These are phyloP conservation scores for Monilinia fructigena DNA, from an alignment of 2,329 filamentous ascomycete genomes.

Conservation along the genomic window DNA sequence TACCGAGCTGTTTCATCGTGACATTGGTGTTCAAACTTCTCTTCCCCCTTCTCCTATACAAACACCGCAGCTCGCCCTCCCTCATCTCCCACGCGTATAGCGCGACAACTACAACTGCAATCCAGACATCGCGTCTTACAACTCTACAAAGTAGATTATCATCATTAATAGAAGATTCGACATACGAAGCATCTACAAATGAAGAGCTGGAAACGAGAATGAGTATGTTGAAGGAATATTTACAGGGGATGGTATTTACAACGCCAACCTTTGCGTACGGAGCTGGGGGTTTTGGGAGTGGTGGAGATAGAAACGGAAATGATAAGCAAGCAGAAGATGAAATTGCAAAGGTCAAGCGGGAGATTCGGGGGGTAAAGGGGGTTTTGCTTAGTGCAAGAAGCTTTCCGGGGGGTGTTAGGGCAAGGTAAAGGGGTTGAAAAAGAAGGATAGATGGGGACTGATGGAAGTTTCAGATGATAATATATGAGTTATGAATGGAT, in stretches of 20 bases:
- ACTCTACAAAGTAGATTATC: conserved; percentile 52
- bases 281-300: conserved; percentile 35
- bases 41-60: conserved; percentile 40
- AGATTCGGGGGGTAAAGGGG: conserved; percentile 77
- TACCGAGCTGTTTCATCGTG: conserved; percentile 77
- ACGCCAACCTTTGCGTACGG: conserved; percentile 40
- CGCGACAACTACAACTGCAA: conserved; percentile 32
- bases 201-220: conserved; percentile 39
- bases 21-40: conserved; percentile 76
- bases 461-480: conserved; percentile 26
- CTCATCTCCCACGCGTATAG: conserved; percentile 30
- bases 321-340: conserved; percentile 62
- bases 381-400: conserved; percentile 71
- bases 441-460: conserved; percentile 12
- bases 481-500: conserved; percentile 17
- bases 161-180: conserved; percentile 48
- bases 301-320: conserved; percentile 33
- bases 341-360: conserved; percentile 69
- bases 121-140: conserved; percentile 44
- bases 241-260: conserved; percentile 59
- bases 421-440: conserved; percentile 10
- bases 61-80: conserved; percentile 33
- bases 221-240: conserved; percentile 59
- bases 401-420: conserved; percentile 52
- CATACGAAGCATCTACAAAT: conserved; percentile 29